Base-by-base conservation (phyloP, 208 protist genomes). In the Paratrypanosoma confusum region DNA sequence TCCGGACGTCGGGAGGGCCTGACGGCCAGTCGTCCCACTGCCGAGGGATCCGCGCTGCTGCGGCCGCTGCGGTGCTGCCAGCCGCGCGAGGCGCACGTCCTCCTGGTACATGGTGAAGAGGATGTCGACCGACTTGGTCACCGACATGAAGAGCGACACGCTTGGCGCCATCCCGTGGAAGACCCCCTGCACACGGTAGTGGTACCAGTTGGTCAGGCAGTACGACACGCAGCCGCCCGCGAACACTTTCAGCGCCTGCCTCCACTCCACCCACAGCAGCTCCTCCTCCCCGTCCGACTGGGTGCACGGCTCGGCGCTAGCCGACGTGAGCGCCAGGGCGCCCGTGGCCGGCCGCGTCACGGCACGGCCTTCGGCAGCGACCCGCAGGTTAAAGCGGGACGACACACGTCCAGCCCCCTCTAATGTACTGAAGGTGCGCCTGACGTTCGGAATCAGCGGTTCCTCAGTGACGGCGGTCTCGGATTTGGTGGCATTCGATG, bases 121-220 rank as follows among this genome's bases (percentile, higher is more conserved):
- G 21, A 50, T 45, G 31, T 75, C 56, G 11, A 71, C 47, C 32
- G 51, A 62, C 13, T 43, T 42, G 13, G 35, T 32, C 32, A 67
- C 63, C 23, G 11, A 27, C 14, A 89, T 17, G 43, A 72, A 54
- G 1, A 89, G 41, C 3, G 67, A 70, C 8, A 76, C 40, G 20
- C 31, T 34, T 0, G 80, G 62, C 24, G 53, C 39, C 1, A 46
- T 59, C 1, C 40, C 14, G 14, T 49, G 24, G 43, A 88, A 88
- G 14, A 20, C 8, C 17, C 51, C 53, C 35, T 35, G 28, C 5
- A 77, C 39, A 11, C 73, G 68, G 44, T 83, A 81, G 35, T 76
- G 59, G 14, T 61, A 23, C 45, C 49, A 54, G 29, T 37, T 14
- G 43, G 55, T 63, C 17, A 57, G 47, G 31, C 17, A 16, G 31